Evolutionary conservation across 2,329 filamentous ascomycete genomes (phyloP).

Genomic region (Fusarium sp.): DNA sequence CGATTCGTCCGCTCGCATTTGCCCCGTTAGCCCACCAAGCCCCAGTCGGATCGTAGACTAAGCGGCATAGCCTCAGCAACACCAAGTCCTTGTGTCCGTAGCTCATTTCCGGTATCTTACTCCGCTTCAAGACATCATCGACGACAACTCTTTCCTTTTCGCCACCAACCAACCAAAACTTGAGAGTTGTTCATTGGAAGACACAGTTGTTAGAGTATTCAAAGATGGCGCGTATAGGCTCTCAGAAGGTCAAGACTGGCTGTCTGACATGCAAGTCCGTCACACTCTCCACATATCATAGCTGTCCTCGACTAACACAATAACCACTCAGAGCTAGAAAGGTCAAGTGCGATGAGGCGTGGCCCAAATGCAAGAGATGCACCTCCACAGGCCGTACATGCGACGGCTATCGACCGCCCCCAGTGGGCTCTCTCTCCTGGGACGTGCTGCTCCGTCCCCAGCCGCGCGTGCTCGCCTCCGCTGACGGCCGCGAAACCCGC

Average conservation of each 20-base stretch:
- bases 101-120: neutral
- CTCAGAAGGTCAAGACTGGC: conserved; percentile 57
- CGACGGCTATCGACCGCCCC: conserved; percentile 63
- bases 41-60: neutral
- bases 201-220: neutral
- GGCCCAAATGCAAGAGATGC: conserved; percentile 64
- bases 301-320: neutral
- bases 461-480: conserved; percentile 34
- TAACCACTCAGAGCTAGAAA: conserved; percentile 60
- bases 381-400: conserved; percentile 64
- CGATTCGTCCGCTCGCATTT: conserved; percentile 27
- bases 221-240: conserved; percentile 42
- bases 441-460: conserved; percentile 49
- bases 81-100: neutral
- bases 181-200: neutral
- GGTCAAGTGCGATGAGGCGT: conserved; percentile 69
- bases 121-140: conserved; percentile 5
- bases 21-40: conserved; percentile 13
- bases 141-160: neutral
- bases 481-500: conserved; percentile 46
- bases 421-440: conserved; percentile 49
- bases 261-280: conserved; percentile 68
- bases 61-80: conserved; percentile 1
- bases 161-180: neutral
- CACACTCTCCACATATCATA: neutral